phyloP scores from a whole-genome alignment of 2,329 filamentous ascomycete species.

The Beauveria medogensis region DNA sequence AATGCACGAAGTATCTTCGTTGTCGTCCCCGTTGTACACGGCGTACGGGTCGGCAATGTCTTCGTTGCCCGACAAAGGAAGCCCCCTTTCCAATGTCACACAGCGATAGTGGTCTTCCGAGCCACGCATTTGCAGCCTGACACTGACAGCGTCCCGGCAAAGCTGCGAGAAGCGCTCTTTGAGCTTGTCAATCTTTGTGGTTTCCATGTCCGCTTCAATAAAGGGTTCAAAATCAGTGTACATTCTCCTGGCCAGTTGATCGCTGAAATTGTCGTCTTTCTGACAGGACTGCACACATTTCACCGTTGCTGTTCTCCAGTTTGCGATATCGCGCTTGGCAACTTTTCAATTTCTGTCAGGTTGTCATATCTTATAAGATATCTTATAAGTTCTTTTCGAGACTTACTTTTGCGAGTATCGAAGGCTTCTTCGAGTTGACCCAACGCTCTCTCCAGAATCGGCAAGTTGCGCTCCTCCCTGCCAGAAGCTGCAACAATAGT shows the following conservation, averaged over 20 bases:
- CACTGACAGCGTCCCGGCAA: background rate
- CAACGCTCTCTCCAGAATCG: background rate
- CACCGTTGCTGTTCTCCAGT: background rate
- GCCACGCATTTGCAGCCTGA: background rate
- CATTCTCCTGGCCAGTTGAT: background rate
- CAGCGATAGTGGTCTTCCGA: background rate
- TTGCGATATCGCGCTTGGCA: background rate
- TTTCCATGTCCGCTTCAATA: background rate
- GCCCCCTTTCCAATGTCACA: background rate
- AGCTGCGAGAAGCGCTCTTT: background rate
- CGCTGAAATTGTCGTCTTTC: background rate
- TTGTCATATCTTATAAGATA: background rate
- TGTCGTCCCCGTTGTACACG: background rate
- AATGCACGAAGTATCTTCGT: fast-evolving
- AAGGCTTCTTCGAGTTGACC: background rate
- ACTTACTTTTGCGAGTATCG: background rate
- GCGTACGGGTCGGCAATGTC: background rate
- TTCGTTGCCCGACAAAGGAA: background rate
- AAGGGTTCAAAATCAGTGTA: background rate
- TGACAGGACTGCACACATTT: background rate
- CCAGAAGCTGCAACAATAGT: background rate
- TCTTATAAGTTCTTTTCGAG: fast-evolving
- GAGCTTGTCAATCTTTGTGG: background rate
- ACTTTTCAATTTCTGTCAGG: background rate
- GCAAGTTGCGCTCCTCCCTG: background rate